phyloP scores from a whole-genome alignment of 768 basidiomycete species.

The Phylloporus sp. region DNA sequence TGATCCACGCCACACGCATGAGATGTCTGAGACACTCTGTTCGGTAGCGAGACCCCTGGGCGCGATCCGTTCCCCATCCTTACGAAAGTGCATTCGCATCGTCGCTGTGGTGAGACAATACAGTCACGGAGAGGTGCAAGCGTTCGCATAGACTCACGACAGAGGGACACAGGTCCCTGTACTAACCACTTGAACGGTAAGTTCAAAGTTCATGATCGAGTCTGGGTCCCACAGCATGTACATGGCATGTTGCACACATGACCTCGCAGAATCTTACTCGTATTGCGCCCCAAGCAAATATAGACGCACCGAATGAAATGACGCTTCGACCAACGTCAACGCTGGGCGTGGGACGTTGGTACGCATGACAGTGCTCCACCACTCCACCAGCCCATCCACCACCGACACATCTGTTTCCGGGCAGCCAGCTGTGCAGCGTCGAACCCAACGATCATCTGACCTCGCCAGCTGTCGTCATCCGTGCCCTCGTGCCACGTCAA shows the following conservation, averaged over 20 bases:
- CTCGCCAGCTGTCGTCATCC: constrained; percentile 40
- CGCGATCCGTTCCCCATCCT: constrained; percentile 1
- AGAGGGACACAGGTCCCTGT: no score
- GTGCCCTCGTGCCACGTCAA: constrained; percentile 46
- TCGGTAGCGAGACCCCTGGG: background rate
- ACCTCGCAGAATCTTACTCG: background rate
- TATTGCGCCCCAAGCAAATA: background rate
- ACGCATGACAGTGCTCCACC: background rate
- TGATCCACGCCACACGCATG: background rate
- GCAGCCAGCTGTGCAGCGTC: constrained; percentile 43
- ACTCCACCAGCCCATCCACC: constrained; percentile 58
- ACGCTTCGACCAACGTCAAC: no score
- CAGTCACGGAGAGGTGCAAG: background rate
- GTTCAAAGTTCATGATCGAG: no score
- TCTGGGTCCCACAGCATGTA: background rate
- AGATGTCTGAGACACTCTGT: background rate
- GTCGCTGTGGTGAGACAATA: background rate
- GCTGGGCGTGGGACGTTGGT: background rate
- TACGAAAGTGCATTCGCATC: background rate
- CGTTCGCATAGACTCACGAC: no score
- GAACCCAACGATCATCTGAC: constrained; percentile 46
- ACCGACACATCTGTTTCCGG: constrained; percentile 57
- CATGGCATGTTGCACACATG: background rate
- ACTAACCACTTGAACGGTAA: no score
- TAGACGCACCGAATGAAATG: background rate